Percentiles rank a stretch among this genome's conserved stretches.
phyloP scores from a whole-genome alignment of 306 rosid species.

The Lathyrus sativus region DNA sequence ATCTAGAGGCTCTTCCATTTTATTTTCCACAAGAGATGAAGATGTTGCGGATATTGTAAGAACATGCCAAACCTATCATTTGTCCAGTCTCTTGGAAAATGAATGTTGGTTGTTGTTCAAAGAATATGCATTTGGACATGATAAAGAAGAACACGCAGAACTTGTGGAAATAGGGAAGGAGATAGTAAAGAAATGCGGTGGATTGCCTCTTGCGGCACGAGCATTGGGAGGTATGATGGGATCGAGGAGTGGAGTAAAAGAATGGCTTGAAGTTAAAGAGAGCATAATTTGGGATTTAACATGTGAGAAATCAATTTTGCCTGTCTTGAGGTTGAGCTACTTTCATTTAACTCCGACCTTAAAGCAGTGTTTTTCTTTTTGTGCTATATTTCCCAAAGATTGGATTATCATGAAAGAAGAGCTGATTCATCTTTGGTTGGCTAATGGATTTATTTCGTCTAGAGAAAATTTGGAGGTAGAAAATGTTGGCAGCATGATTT shows the following conservation, averaged over 20 bases:
- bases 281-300: neutral
- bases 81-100: neutral
- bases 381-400: neutral
- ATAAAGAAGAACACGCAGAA: neutral
- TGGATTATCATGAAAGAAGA: neutral
- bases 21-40: constrained; percentile 8
- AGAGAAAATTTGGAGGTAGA: neutral
- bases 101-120: neutral
- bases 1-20: neutral
- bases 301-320: neutral
- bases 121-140: neutral
- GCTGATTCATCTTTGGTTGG: neutral
- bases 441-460: neutral
- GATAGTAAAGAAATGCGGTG: neutral
- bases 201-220: neutral
- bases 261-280: neutral
- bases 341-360: neutral
- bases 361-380: neutral
- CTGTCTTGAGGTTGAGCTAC: constrained; percentile 3
- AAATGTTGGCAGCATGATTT: neutral
- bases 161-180: neutral
- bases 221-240: neutral
- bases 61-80: neutral
- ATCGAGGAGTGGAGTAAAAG: neutral
- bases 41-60: neutral